Conservation (phyloP, 2,329 filamentous ascomycete species). For the Boeremia exigua region DNA sequence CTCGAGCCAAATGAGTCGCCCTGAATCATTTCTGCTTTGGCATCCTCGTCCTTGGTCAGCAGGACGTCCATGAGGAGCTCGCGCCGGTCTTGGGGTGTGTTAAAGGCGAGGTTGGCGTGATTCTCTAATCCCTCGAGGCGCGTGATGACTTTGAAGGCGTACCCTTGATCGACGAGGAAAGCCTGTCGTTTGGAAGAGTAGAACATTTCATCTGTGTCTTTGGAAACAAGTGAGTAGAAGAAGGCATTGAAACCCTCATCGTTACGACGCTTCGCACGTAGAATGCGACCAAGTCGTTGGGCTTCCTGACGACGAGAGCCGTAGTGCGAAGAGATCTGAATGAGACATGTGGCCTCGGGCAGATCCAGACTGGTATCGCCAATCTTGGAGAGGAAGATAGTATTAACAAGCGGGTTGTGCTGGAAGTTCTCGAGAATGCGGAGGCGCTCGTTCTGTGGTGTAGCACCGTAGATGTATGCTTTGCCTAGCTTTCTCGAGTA, state of each 20-base stretch:
- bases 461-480: constrained; percentile 90
- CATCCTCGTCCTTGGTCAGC: constrained; percentile 77
- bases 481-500: constrained; percentile 87
- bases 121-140: constrained; percentile 90
- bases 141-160: constrained; percentile 98
- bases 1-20: constrained; percentile 69
- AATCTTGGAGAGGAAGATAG: constrained; percentile 95
- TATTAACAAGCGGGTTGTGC: constrained; percentile 87
- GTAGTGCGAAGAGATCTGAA: constrained; percentile 97
- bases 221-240: constrained; percentile 96
- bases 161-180: constrained; percentile 96
- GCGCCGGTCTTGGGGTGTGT: constrained; percentile 77
- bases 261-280: constrained; percentile 92
- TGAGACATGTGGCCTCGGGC: constrained; percentile 93
- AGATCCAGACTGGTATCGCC: constrained; percentile 97
- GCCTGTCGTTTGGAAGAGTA: constrained; percentile 97
- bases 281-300: constrained; percentile 88
- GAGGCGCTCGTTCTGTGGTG: constrained; percentile 82
- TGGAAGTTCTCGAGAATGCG: constrained; percentile 93
- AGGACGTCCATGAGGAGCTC: constrained; percentile 89
- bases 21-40: constrained; percentile 72
- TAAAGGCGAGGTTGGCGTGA: constrained; percentile 79
- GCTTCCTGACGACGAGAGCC: constrained; percentile 96
- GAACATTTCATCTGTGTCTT: constrained; percentile 97
- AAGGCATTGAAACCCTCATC: constrained; percentile 99